These are phyloP conservation scores for Teratosphaeria gauchensis DNA, from an alignment of 2,329 filamentous ascomycete species.

Conservation along the genomic window DNA sequence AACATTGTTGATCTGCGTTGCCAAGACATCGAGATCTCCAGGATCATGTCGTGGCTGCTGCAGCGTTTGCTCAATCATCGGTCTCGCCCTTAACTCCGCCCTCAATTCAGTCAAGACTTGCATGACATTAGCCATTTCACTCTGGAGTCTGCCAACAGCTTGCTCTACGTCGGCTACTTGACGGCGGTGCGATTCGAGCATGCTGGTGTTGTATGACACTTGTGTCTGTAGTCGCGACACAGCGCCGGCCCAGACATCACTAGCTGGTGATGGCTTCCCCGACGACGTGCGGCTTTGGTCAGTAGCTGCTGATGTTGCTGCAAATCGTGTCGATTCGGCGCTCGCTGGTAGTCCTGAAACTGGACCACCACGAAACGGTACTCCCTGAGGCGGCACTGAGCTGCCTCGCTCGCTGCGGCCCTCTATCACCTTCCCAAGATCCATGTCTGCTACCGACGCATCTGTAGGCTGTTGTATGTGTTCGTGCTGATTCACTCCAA, in stretches of 20 bases:
- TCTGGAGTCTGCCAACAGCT: constrained; percentile 29
- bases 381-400: background rate
- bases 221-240: constrained; percentile 39
- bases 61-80: constrained; percentile 1
- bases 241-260: constrained; percentile 29
- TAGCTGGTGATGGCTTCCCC: constrained; percentile 1
- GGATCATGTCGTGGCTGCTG: constrained; percentile 16
- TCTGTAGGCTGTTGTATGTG: background rate
- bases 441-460: constrained; percentile 2
- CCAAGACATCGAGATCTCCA: constrained; percentile 35
- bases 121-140: constrained; percentile 28
- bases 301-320: background rate
- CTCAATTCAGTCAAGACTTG: constrained; percentile 28
- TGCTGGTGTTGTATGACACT: constrained; percentile 36
- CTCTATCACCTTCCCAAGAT: constrained; percentile 5
- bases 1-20: constrained; percentile 31
- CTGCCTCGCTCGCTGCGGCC: background rate
- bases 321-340: background rate
- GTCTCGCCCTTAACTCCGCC: constrained; percentile 24
- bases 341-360: background rate
- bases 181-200: constrained; percentile 30
- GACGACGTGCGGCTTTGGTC: background rate
- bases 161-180: constrained; percentile 34
- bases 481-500: background rate
- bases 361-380: background rate